phyloP scores from a whole-genome alignment of 116 monocot species.

The Zostera marina region DNA sequence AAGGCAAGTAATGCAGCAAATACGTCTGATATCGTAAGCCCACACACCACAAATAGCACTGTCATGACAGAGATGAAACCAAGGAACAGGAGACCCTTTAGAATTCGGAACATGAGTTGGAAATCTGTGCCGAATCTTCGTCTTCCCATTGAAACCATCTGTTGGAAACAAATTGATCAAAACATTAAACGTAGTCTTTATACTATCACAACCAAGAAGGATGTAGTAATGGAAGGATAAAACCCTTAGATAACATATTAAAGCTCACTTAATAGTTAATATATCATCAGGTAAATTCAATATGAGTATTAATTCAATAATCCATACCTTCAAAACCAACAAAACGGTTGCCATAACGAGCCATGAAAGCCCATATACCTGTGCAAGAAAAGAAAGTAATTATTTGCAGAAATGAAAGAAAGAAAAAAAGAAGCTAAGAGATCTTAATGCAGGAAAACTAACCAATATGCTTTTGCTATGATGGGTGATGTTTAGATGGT shows the following conservation, averaged over 20 bases:
- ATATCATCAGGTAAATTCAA: neutral
- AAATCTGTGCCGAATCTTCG: slow-evolving; percentile 77
- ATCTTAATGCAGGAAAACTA: neutral
- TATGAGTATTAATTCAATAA: neutral
- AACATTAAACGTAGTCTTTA: neutral
- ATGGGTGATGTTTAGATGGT: slow-evolving; percentile 81
- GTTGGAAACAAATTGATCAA: slow-evolving; percentile 3
- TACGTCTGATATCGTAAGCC: slow-evolving; percentile 58
- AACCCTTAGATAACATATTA: neutral
- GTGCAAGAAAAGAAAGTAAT: neutral
- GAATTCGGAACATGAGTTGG: slow-evolving; percentile 92
- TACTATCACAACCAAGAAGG: too few relatives aligned
- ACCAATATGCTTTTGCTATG: slow-evolving; percentile 68
- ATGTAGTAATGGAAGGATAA: too few relatives aligned
- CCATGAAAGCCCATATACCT: slow-evolving; percentile 94
- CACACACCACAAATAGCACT: slow-evolving; percentile 66
- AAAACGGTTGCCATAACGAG: slow-evolving; percentile 77
- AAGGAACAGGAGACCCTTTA: slow-evolving; percentile 78
- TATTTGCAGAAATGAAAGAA: neutral
- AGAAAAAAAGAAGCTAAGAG: neutral
- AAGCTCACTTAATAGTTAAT: neutral
- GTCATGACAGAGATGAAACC: slow-evolving; percentile 78
- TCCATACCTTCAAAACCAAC: slow-evolving; percentile 63
- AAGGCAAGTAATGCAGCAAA: slow-evolving; percentile 74
- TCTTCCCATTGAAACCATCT: slow-evolving; percentile 98